Conservation (phyloP, 768 basidiomycete genomes). For the Candolleomyces eurysporus region DNA sequence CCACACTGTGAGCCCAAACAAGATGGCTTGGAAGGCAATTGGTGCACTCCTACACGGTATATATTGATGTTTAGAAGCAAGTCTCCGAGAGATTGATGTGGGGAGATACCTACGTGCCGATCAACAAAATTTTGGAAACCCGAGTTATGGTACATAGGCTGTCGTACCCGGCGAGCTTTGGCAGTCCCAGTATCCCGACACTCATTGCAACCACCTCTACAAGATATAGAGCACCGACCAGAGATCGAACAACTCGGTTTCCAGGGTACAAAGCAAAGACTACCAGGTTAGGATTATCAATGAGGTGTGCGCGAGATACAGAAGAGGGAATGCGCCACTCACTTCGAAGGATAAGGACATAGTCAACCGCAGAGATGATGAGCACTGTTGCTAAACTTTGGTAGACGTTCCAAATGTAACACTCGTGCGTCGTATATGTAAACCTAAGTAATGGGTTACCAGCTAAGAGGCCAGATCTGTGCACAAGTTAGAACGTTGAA, state of each 20-base stretch:
- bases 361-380: constrained; percentile 32
- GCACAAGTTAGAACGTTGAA: neutral
- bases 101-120: constrained; percentile 28
- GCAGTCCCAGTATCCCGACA: constrained; percentile 28
- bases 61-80: neutral
- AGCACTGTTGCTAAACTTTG: constrained; percentile 32
- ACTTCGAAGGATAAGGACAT: constrained; percentile 41
- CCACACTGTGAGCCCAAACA: constrained; percentile 35
- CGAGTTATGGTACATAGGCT: constrained; percentile 29
- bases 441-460: constrained; percentile 31
- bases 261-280: constrained; percentile 36
- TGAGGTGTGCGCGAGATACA: neutral
- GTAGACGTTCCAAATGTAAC: constrained; percentile 45
- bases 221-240: constrained; percentile 24
- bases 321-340: neutral
- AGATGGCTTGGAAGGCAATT: constrained; percentile 34
- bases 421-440: constrained; percentile 36
- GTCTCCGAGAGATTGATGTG: neutral
- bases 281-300: constrained; percentile 7
- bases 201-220: constrained; percentile 31
- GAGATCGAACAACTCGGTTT: constrained; percentile 22
- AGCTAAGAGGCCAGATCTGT: constrained; percentile 27
- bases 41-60: constrained; percentile 22
- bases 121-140: constrained; percentile 24
- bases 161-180: constrained; percentile 27